These are phyloP conservation scores for Phaeotremella skinneri DNA, from an alignment of 768 basidiomycete genomes.

Conservation along the genomic window DNA sequence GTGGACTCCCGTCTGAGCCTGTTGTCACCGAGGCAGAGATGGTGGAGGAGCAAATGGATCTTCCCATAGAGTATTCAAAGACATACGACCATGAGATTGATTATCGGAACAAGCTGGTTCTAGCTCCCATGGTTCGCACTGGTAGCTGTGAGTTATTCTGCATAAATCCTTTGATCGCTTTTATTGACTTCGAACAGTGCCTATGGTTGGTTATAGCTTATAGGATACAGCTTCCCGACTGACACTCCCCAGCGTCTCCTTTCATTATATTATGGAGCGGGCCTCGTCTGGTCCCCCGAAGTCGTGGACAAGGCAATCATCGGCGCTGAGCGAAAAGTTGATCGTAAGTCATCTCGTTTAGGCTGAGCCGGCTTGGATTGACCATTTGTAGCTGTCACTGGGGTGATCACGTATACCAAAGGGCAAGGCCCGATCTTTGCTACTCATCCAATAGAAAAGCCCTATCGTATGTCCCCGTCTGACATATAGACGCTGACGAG, in stretches of 20 bases:
- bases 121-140: conserved; percentile 99
- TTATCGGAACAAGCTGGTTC: conserved; percentile 83
- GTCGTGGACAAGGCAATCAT: conserved; percentile 94
- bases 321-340: conserved; percentile 74
- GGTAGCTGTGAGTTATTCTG: conserved; percentile 58
- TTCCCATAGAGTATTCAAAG: conserved; percentile 35
- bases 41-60: conserved; percentile 35
- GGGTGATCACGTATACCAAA: conserved; percentile 82
- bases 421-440: conserved; percentile 77
- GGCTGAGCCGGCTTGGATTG: background rate
- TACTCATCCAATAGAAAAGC: conserved; percentile 90
- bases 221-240: background rate
- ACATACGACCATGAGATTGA: conserved; percentile 52
- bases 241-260: conserved; percentile 58
- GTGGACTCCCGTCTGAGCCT: background rate
- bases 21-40: conserved; percentile 15
- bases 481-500: conserved; percentile 14
- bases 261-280: conserved; percentile 87
- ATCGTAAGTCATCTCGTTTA: conserved; percentile 62
- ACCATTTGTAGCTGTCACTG: conserved; percentile 66
- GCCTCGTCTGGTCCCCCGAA: conserved; percentile 94
- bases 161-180: background rate
- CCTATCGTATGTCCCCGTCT: conserved; percentile 56
- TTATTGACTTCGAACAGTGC: conserved; percentile 58
- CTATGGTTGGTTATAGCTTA: conserved; percentile 55